These are phyloP conservation scores for Pinus albicaulis DNA, from an alignment of 75 land plant species.

Conservation along the genomic window DNA sequence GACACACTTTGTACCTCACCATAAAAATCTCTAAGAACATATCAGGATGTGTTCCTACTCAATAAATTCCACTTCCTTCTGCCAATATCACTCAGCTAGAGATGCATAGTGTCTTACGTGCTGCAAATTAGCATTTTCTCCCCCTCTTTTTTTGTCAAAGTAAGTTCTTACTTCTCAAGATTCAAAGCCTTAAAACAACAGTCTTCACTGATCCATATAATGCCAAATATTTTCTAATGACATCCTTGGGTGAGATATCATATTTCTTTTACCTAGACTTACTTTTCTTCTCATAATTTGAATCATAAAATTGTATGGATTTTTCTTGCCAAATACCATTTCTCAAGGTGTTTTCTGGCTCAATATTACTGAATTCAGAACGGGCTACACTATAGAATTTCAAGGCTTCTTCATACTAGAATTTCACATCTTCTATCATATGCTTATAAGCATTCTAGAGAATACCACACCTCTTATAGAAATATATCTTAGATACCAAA, in stretches of 20 bases:
- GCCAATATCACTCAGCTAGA: conserved; percentile 86
- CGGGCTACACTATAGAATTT: conserved; percentile 77
- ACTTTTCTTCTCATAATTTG: conserved; percentile 9
- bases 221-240: conserved; percentile 77
- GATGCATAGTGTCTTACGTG: conserved; percentile 76
- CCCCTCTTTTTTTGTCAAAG: conserved; percentile 26
- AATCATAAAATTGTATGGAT: background rate
- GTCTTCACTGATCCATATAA: conserved; percentile 72
- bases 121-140: conserved; percentile 40
- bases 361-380: conserved; percentile 41
- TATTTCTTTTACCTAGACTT: conserved; percentile 22
- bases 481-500: conserved; percentile 58
- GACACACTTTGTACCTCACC: conserved; percentile 39
- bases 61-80: conserved; percentile 72
- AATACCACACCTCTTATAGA: conserved; percentile 32
- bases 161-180: conserved; percentile 25
- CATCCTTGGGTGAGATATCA: conserved; percentile 75
- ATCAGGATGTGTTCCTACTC: conserved; percentile 70
- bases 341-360: conserved; percentile 30
- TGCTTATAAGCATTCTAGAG: conserved; percentile 42
- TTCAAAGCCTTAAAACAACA: conserved; percentile 53
- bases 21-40: conserved; percentile 87
- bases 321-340: conserved; percentile 22
- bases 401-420: conserved; percentile 68
- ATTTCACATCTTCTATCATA: conserved; percentile 59